A percentile compares a stretch with the other conserved stretches of the same genome.
These are phyloP conservation scores for Quercus tomentella DNA, from an alignment of 331 rosid genomes.

Conservation along the genomic window DNA sequence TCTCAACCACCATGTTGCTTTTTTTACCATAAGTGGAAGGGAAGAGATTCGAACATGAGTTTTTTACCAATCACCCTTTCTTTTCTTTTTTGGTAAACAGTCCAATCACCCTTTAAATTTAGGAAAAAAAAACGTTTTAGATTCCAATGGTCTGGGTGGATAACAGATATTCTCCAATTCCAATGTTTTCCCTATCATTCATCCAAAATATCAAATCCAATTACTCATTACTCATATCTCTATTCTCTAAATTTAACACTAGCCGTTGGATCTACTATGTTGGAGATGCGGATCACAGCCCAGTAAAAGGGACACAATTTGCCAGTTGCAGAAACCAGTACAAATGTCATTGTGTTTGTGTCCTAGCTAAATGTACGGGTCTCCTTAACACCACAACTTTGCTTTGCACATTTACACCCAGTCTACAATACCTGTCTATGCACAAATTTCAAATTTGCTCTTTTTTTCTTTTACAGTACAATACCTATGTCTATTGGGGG, in stretches of 20 bases:
- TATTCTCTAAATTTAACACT: background rate
- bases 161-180: background rate
- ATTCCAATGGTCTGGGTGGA: background rate
- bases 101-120: too few species aligned
- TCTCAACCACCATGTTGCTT: too few species aligned
- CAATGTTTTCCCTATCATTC: background rate
- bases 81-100: too few species aligned
- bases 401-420: conserved; percentile 24
- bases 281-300: background rate
- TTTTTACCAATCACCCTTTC: too few species aligned
- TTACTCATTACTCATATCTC: too few species aligned
- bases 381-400: conserved; percentile 34
- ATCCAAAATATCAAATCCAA: background rate
- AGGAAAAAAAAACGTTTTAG: background rate
- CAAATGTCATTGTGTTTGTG: conserved; percentile 9
- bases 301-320: conserved; percentile 18
- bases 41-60: too few species aligned
- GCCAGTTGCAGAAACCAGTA: conserved; percentile 7
- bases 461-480: too few species aligned
- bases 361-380: background rate
- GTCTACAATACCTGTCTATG: too few species aligned
- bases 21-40: too few species aligned
- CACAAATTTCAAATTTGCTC: too few species aligned
- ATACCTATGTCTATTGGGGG: too few species aligned
- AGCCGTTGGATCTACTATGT: background rate